Percentiles rank a stretch among this genome's conserved stretches.
Conservation (phyloP, 2,329 filamentous ascomycete species). For the Lasiodiplodia gonubiensis region DNA sequence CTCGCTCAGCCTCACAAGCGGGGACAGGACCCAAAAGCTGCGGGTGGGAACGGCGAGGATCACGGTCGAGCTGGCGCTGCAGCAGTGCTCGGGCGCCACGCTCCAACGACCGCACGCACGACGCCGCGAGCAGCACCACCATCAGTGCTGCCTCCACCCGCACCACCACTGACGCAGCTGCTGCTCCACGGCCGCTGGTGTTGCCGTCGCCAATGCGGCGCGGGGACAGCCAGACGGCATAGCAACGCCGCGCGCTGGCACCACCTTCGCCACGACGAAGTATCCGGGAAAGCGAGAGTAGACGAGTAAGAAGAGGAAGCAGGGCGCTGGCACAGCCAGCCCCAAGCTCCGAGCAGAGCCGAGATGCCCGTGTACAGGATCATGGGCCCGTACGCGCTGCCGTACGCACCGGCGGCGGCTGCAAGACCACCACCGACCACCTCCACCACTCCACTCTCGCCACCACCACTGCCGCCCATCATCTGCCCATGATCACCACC, state of each 20-base stretch:
- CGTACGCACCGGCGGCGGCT: slow-evolving; percentile 36
- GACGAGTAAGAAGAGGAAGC: background rate
- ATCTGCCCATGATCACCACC: background rate
- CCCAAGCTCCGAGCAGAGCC: slow-evolving; percentile 32
- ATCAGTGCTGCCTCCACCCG: background rate
- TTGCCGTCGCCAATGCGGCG: background rate
- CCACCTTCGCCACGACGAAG: slow-evolving; percentile 8
- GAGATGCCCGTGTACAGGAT: slow-evolving; percentile 46
- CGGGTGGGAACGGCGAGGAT: background rate
- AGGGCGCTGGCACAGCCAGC: slow-evolving; percentile 19
- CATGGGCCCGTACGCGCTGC: slow-evolving; percentile 43
- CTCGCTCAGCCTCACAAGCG: slow-evolving; percentile 19
- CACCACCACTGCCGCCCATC: slow-evolving; percentile 29
- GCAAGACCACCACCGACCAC: slow-evolving; percentile 30
- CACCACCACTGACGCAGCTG: slow-evolving; percentile 3
- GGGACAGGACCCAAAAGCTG: background rate
- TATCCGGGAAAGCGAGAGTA: background rate
- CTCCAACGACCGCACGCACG: slow-evolving; percentile 13
- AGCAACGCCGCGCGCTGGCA: background rate
- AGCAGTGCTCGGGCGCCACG: slow-evolving; percentile 4
- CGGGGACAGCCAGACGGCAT: background rate
- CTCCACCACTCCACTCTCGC: slow-evolving; percentile 16
- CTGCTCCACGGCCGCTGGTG: slow-evolving; percentile 1
- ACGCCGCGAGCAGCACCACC: background rate
- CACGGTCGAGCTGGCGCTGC: slow-evolving; percentile 1